Conservation (phyloP, 179 eudicot genomes). For the Camellia oleifera region DNA sequence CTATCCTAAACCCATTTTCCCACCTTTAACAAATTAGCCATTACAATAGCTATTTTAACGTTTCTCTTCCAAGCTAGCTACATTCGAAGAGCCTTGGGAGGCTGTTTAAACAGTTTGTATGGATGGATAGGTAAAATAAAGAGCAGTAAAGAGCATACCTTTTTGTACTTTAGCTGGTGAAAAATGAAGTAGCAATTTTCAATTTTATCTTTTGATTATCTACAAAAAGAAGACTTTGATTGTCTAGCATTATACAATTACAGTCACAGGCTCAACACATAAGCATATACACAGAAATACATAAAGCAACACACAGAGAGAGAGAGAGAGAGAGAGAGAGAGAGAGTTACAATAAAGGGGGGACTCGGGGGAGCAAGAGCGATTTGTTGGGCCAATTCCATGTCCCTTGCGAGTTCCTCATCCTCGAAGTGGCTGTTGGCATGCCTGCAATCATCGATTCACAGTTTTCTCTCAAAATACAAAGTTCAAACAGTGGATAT, state of each 20-base stretch:
- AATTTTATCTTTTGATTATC: not conserved
- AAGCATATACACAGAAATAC: no score
- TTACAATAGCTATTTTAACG: no score
- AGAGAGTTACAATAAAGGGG: conserved; percentile 22
- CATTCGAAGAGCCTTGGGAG: no score
- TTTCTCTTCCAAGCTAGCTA: no score
- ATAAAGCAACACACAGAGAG: no score
- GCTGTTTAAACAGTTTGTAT: no score
- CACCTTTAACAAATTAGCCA: no score
- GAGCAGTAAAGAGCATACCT: no score
- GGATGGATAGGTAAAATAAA: no score
- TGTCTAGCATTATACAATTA: not conserved
- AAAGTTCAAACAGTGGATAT: not conserved
- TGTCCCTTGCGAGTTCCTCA: conserved; percentile 51
- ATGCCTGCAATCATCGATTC: conserved; percentile 51
- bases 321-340: not conserved
- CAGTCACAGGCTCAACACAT: no score
- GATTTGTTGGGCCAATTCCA: conserved; percentile 62
- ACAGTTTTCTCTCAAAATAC: not conserved
- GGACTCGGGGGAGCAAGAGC: conserved; percentile 54
- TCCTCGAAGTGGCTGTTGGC: conserved; percentile 71
- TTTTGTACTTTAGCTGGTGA: no score
- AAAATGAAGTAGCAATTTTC: not conserved
- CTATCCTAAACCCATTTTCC: no score
- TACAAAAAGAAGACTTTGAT: not conserved